Conservation (phyloP, 2,329 filamentous ascomycete species). For the Paracoccidioides lutzii region DNA sequence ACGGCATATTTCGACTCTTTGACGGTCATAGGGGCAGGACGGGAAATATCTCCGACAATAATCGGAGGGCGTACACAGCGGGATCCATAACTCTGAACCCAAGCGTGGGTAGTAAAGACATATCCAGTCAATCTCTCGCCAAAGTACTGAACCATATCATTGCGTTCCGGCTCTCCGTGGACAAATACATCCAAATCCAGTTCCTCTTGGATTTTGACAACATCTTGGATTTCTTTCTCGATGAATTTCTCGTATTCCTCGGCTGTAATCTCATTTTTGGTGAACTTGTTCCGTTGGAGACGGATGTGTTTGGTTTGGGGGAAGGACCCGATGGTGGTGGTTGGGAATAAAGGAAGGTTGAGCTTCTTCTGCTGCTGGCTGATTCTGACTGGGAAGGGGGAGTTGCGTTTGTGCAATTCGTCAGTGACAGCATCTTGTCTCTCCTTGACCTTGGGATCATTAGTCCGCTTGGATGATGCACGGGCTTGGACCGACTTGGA, state of each 20-base stretch:
- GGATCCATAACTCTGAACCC: conserved; percentile 97
- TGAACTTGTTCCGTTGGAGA: conserved; percentile 92
- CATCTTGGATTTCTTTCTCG: conserved; percentile 92
- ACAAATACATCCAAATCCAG: conserved; percentile 94
- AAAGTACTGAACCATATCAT: conserved; percentile 99
- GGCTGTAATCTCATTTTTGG: conserved; percentile 91
- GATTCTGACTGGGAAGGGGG: conserved; percentile 73
- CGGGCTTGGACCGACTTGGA: conserved; percentile 87
- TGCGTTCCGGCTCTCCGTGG: conserved; percentile 98
- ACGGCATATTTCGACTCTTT: conserved; percentile 99
- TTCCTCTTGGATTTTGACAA: conserved; percentile 95
- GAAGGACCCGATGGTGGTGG: conserved; percentile 98
- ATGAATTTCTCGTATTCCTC: conserved; percentile 98
- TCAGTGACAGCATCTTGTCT: conserved; percentile 77
- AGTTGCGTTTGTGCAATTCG: conserved; percentile 85
- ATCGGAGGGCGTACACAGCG: conserved; percentile 97
- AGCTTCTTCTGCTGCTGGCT: conserved; percentile 82
- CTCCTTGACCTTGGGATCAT: conserved; percentile 95
- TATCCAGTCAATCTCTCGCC: conserved; percentile 95
- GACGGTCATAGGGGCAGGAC: conserved; percentile 94
- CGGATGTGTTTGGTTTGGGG: conserved; percentile 99
- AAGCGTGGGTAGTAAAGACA: conserved; percentile 96
- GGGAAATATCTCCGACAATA: conserved; percentile 96
- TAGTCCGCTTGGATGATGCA: conserved; percentile 85
- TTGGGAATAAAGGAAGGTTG: conserved; percentile 92